Base-by-base conservation (phyloP, 2,329 filamentous ascomycete species). In the Colletotrichum caudatum region DNA sequence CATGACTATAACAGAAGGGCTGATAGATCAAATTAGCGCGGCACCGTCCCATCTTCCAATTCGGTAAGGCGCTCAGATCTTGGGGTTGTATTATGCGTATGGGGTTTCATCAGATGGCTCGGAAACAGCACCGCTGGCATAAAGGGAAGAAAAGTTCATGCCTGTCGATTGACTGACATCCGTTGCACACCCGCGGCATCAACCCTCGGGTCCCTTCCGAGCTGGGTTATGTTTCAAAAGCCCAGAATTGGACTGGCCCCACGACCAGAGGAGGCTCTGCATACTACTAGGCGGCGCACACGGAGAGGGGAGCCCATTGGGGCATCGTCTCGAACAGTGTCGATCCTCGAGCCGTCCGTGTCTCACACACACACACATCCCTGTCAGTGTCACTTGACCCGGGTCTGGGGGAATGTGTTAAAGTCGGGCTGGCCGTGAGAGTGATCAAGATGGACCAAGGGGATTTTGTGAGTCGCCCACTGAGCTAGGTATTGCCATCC, bases 331-430 rank as follows among this genome's bases (percentile, higher is more conserved):
- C 65, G 26, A 69, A 53, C 59, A 69, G 58, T 23, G 65, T 64
- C 65, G 65, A 69, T 69, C 59, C 46, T 71, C 57, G 23, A 35
- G 35, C 37, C 58, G 44, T 37, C 51, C 65, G 65, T 60, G 69
- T 71, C 69, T 46, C 69, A 71, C 48, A 53, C 69, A 71, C 48
- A 71, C 64, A 46, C 65, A 69, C 54, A 71, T 71, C 69, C 69
- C 69, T 64, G 59, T 39, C 59, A 54, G 35, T 69, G 44, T 71
- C 44, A 56, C 69, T 69, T 56, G 69, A 71, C 54, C n/a, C 54
- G 46, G 58, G 54, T 29, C 51, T 18, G 44, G 26, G 46, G 12
- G 44, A 46, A 65, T 46, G 53, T 46, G 58, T 58, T 46, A n/a
- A 41, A 9, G 48, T 53, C 23, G 2, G 53, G 58, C 39, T 54